Evolutionary conservation across 768 basidiomycete species (phyloP), one percentile per base, ranked within the genome.

Genomic region (Auricularia heimuer): DNA sequence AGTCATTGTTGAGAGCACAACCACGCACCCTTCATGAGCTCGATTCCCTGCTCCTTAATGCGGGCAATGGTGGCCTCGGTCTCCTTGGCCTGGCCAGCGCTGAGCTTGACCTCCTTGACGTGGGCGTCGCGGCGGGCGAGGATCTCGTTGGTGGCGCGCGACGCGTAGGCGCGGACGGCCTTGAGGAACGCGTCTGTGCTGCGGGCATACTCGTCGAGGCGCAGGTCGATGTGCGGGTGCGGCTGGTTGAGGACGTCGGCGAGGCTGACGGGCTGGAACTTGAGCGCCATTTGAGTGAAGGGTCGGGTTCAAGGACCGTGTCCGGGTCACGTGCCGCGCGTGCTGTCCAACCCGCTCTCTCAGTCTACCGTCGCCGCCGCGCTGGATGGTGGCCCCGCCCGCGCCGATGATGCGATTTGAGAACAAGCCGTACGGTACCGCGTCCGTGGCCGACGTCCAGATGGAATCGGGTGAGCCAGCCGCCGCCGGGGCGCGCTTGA

Each of bases 21-120:
- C 37, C 29, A 77, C 83, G n/a, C 73, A 93, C 92, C 83, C 64
- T 84, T 82, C 2, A 92, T 80, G 64, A 95, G 80, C 62, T 90
- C 87, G 36, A 92, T 87, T 75, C 94, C 93, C 70, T 80, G 82
- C 62, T 89, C 72, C 69, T 92, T 90, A 75, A 89, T 92, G 54
- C 85, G 78, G 63, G 84, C 86, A 1, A 83, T 93, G 74, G 92
- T 88, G 0, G 77, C 70, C 72, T 94, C 89, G 0, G 85, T 78
- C 7, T 82, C 78, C 54, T 85, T 80, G 8, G 76, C 83, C 71
- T 83, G 85, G 61, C 93, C 92, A 7, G 75, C 65, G 0, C 85
- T 67, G 66, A 81, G 82, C 71, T 88, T 89, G 75, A 83, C 85
- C 72, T 86, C 85, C 1, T 80, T 73, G 1, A 77, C 77, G 70